A percentile compares a stretch with the other conserved stretches of the same genome.
phyloP scores from a whole-genome alignment of 2,329 filamentous ascomycete genomes.

The Phialophora expanda region DNA sequence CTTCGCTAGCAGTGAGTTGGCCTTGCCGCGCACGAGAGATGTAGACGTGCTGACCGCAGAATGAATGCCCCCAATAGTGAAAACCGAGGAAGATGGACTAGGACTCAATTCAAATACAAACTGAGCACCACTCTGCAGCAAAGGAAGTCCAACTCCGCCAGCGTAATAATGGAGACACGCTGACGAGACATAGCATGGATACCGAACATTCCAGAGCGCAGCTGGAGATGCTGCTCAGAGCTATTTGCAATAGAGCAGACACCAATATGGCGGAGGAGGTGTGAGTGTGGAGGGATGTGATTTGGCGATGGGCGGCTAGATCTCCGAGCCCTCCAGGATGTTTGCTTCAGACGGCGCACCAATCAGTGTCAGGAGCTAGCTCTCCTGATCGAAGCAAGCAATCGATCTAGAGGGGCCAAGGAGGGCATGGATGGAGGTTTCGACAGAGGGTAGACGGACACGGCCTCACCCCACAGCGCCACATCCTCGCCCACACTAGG shows the following conservation, averaged over 20 bases:
- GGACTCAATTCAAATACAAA: background rate
- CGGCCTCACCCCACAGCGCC: constrained; percentile 17
- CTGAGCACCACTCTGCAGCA: background rate
- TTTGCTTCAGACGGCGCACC: constrained; percentile 21
- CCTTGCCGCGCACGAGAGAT: background rate
- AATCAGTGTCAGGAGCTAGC: constrained; percentile 16
- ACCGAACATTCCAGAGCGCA: constrained; percentile 3
- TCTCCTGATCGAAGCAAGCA: constrained; percentile 8
- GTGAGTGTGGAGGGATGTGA: constrained; percentile 16
- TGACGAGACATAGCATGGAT: constrained; percentile 17
- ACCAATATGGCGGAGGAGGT: constrained; percentile 5
- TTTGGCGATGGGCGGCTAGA: constrained; percentile 12
- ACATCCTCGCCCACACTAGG: constrained; percentile 2
- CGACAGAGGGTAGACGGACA: constrained; percentile 6
- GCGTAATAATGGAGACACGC: constrained; percentile 1
- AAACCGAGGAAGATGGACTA: background rate
- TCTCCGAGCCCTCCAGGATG: constrained; percentile 18
- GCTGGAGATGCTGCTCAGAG: constrained; percentile 7
- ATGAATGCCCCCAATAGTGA: background rate
- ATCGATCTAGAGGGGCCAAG: constrained; percentile 1
- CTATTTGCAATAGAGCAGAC: constrained; percentile 12
- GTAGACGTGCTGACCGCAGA: background rate
- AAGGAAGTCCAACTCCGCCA: background rate
- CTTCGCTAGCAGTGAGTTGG: background rate
- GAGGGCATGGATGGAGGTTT: constrained; percentile 12